phyloP scores from a whole-genome alignment of 2,329 filamentous ascomycete species.

The Balansia obtecta region DNA sequence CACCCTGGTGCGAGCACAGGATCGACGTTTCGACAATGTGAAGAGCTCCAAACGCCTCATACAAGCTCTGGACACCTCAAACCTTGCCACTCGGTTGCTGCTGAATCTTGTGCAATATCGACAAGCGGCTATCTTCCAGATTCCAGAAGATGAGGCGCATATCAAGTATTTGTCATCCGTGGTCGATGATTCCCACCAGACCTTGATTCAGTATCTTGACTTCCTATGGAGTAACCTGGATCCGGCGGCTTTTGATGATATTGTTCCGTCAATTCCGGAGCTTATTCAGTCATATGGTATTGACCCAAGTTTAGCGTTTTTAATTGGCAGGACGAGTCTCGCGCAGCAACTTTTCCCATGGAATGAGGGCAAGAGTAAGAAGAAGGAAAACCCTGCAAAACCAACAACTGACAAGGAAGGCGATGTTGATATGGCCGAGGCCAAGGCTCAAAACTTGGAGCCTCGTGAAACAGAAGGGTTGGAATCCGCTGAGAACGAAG shows the following conservation, averaged over 20 bases:
- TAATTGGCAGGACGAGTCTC: constrained; percentile 66
- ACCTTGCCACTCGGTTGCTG: constrained; percentile 71
- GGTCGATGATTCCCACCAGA: constrained; percentile 79
- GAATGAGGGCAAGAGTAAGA: constrained; percentile 20
- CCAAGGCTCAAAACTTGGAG: constrained; percentile 17
- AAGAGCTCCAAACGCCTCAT: constrained; percentile 70
- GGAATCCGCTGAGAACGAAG: constrained; percentile 15
- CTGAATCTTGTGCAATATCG: constrained; percentile 84
- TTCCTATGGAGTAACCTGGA: constrained; percentile 71
- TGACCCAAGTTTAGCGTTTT: constrained; percentile 70
- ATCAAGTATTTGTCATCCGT: constrained; percentile 83
- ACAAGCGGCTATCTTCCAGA: constrained; percentile 69
- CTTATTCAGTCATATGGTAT: constrained; percentile 71
- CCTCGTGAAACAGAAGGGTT: constrained; percentile 15
- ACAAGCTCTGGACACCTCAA: constrained; percentile 63
- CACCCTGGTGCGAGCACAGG: constrained; percentile 67
- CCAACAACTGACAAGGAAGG: constrained; percentile 36
- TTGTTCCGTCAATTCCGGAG: constrained; percentile 61
- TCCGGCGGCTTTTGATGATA: constrained; percentile 61
- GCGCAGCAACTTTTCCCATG: constrained; percentile 46
- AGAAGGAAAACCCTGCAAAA: constrained; percentile 15
- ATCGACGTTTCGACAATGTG: constrained; percentile 66
- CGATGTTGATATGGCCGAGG: constrained; percentile 40
- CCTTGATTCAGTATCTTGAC: constrained; percentile 80
- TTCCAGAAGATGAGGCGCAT: constrained; percentile 60